phyloP scores from a whole-genome alignment of 73 alveolate genomes.

The Stentor roeselii region DNA sequence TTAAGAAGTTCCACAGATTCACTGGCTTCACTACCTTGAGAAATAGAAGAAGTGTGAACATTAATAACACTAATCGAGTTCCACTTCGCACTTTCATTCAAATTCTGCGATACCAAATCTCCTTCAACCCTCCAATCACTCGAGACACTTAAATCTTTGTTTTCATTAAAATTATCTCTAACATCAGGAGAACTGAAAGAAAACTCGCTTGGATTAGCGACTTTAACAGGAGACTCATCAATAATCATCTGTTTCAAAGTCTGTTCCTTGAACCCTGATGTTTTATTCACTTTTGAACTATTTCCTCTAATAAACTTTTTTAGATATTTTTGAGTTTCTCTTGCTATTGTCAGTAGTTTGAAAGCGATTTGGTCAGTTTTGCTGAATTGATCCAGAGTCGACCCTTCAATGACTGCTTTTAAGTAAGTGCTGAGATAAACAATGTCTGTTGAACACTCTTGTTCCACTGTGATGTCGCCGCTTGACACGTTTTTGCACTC shows the following conservation, averaged over 20 bases:
- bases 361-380: background rate
- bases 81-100: background rate
- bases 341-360: background rate
- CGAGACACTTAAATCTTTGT: background rate
- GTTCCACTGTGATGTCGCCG: background rate
- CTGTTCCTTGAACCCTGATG: background rate
- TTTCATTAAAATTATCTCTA: too few species aligned
- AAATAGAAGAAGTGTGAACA: background rate
- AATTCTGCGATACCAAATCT: background rate
- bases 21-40: background rate
- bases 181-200: background rate
- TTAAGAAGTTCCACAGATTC: background rate
- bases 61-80: background rate
- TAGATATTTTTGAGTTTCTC: background rate
- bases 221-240: background rate
- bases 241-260: too few species aligned
- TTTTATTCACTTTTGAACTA: background rate
- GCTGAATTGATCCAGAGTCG: background rate
- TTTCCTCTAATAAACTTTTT: too few species aligned
- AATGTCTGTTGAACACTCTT: background rate
- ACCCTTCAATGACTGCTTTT: constrained; percentile 23
- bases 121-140: background rate
- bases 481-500: background rate
- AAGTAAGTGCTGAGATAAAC: background rate
- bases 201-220: background rate